Evolutionary conservation across 805 yeast genomes (phyloP), one percentile per base, ranked within the genome.

Genomic region (Ogataea naganishii): DNA sequence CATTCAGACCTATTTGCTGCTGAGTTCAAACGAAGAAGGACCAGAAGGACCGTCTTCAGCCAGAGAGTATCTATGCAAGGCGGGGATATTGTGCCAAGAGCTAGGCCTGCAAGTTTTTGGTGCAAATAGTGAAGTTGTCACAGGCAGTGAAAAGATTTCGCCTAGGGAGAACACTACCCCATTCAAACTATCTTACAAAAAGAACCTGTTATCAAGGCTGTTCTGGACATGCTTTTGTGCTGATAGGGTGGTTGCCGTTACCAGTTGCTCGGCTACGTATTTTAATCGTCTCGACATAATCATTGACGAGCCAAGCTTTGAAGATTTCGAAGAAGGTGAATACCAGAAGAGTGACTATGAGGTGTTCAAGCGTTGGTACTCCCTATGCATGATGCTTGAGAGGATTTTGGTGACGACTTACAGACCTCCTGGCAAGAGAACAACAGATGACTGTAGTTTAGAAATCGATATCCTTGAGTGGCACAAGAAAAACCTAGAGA

Each of bases 171-270:
- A 25, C 11, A 18, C n/a, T 14, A 16, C 22, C 15, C 11, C 36
- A 7, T 43, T 41, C 26, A 35, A 39, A 17, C 25, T 44, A 13
- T 37, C 39, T 1, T 43, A 47, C 35, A 46, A 38, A 14, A 43
- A 37, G 16, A 34, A 46, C 4, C 34, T 47, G n/a, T 27, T 47
- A 13, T 31, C 47, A 4, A 31, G 58, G 18, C 28, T 53, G 10
- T 47, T 50, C 29, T 53, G 58, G 58, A 40, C 45, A 0, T 39
- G 50, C 1, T 50, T 41, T 26, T 50, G 57, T 26, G 39, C 48
- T 24, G 57, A 51, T 31, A 33, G 56, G n/a, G 35, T 49, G 14
- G 36, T 43, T 6, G 35, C 54, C 4, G 44, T 46, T 6, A 53
- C 56, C 3, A 37, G 52, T 24, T 49, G 49, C 18, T 35, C 48